Conservation (phyloP, 768 basidiomycete species). For the Lentinula lateritia region DNA sequence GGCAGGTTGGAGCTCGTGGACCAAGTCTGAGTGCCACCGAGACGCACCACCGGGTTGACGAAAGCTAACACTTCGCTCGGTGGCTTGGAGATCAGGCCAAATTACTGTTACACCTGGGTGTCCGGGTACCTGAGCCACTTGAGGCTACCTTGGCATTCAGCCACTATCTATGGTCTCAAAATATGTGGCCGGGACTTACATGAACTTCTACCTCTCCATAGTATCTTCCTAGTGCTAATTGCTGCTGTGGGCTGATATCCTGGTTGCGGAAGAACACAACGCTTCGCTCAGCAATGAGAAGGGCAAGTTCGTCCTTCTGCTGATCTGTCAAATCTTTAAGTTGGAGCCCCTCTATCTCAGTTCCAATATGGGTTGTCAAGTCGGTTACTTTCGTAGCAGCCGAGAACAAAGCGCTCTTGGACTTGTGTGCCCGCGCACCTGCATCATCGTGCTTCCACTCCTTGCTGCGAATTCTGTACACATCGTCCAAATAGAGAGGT, state of each 20-base stretch:
- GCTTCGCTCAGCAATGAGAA: constrained; percentile 11
- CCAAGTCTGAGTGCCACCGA: constrained; percentile 16
- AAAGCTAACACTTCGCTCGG: background rate
- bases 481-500: constrained; percentile 15
- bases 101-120: constrained; percentile 14
- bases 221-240: constrained; percentile 14
- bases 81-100: constrained; percentile 6
- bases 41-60: background rate
- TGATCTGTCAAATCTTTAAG: constrained; percentile 14
- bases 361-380: constrained; percentile 15
- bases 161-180: background rate
- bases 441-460: constrained; percentile 14
- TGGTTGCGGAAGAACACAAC: constrained; percentile 14
- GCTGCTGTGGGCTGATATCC: constrained; percentile 13
- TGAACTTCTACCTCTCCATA: constrained; percentile 16
- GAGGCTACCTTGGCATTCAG: constrained; percentile 3
- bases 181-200: background rate
- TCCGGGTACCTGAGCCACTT: constrained; percentile 15
- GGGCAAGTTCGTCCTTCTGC: constrained; percentile 15
- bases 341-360: constrained; percentile 16
- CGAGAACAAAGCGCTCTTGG: constrained; percentile 16
- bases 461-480: constrained; percentile 14
- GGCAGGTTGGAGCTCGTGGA: constrained; percentile 14
- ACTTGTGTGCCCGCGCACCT: constrained; percentile 13
- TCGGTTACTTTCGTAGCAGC: constrained; percentile 16